Base-by-base conservation (phyloP, 768 basidiomycete species). In the Boletus eberwhitei region DNA sequence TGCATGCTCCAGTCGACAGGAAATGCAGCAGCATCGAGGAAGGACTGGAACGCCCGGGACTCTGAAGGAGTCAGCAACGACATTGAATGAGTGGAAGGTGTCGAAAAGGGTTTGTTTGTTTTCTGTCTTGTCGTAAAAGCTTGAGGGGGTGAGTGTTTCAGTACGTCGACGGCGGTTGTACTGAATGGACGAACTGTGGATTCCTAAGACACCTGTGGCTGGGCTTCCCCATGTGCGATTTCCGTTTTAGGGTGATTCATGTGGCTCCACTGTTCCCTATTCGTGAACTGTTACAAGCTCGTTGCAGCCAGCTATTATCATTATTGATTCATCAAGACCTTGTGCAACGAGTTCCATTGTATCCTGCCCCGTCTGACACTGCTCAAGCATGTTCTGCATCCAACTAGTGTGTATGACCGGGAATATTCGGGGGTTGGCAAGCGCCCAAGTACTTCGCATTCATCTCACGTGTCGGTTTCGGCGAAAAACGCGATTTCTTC, bases 51-150 rank as follows among this genome's bases (percentile, higher is more conserved):
- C 29, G 81, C 83, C 68, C 81, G 76, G 5, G 82, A 79, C 74
- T 90, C 87, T 17, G 83, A 72, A 22, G 83, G 81, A 2, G 85
- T 82, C 64, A 90, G 77, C 50, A 89, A 74, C 29, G 86, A 77
- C 84, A 84, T 85, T 37, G 58, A 58, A 5, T 22, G 42, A n/a
- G 32, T 17, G 11, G 14, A 21, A 40, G 24, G 36, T 37, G 24
- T 37, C 4, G 35, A 47, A 8, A 26, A 46, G 35, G 19, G 21
- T 29, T 16, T 7, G 38, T 8, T 29, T 8, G 38, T 12, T 13
- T 22, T 13, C 21, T 45, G 50, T 40, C 36, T 32, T 26, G 43
- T 47, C 37, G 52, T 44, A n/a, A 40, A 32, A 24, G 24, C n/a
- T n/a, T n/a, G 38, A 50, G 22, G 39, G 37, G 32, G 16, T 7